Base-by-base conservation (phyloP, 129 eudicot genomes). In the Erigeron canadensis region DNA sequence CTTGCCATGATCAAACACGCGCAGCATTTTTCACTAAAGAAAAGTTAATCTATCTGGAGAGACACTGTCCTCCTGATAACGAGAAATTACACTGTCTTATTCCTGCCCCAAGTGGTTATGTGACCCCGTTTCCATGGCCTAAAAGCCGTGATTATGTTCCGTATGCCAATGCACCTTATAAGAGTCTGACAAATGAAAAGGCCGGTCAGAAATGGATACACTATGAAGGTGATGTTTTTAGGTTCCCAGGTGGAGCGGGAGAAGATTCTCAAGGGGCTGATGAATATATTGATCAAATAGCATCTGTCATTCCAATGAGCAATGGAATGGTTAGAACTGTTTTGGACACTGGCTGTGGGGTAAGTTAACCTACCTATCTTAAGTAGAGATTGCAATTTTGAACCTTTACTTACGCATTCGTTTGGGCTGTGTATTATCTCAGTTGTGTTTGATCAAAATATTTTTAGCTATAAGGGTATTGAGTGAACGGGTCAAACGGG, bases 271-370 rank as follows among this genome's bases (percentile, higher is more conserved):
- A 81, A 34, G 88, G 85, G 63, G 81, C 72, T 10, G 88, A 84
- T 78, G 77, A 75, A 2, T 84, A 84, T 72, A 85, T 85, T 54
- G 65, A 85, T 50, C 82, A 85, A 56, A 76, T 81, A 6, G 84
- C 84, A 39, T 72, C 78, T 55, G 82, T 85, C n/a, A 70, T 85
- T 23, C 86, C 89, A 7, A 34, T 82, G 13, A 84, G 73, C 28
- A 81, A 85, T 13, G 84, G 86, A 40, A 63, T 61, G 13, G 76
- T 85, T 67, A 79, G 86, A 78, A 82, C 84, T 38, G 82, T 80
- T 21, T 43, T 85, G 47, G 89, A 85, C 58, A 85, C 78, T 63
- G 86, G 89, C 10, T 85, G 89, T 64, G 86, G 86, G 78, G 85
- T 84, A 72, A 68, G 81, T 66, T 7, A 10, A 42, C 23, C 9